Evolutionary conservation across 2,329 filamentous ascomycete species (phyloP), one percentile per base, ranked within the genome.

Genomic region (Shiraia sp.): DNA sequence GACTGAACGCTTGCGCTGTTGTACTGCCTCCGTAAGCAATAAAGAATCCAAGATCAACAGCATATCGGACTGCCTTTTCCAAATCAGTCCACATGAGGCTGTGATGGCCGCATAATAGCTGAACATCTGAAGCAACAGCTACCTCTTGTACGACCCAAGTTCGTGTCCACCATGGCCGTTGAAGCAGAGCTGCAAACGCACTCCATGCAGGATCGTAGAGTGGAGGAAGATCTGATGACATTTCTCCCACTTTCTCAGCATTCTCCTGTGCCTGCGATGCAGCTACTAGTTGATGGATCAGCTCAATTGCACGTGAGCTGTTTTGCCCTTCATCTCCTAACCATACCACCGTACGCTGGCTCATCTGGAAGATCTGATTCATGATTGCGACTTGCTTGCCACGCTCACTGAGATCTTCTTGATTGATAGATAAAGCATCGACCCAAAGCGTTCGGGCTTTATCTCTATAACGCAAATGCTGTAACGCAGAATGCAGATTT

Each of bases 311-410:
- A 12, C 9, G 6, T 5, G 34, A 10, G 35, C 38, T 53, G 17
- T 48, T 25, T 12, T 36, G 9, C 5, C 27, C 17, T 8, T 32
- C 40, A n/a, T 50, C 36, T 6, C 63, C 62, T 3, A 67, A 45
- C 63, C 63, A 69, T 6, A 59, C 47, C 13, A 61, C 25, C 7
- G 62, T 55, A 13, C 45, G 40, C 3, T 40, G 10, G 7, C 59
- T 57, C 13, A 36, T 19, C 22, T 49, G 33, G 41, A 57, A 69
- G 31, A 68, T 66, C 3, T 57, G 27, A 15, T 47, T 51, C 51
- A 59, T 57, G 28, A 55, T 38, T 3, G 26, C 25, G 10, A 57
- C 47, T 32, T 59, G 53, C 16, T 38, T 9, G 6, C 42, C 38
- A n/a, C 42, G 45, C 19, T 49, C 46, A 8, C 14, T 15, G 9